A percentile compares a stretch with the other conserved stretches of the same genome.
These are phyloP conservation scores for Penicillium riverlandense DNA, from an alignment of 495 filamentous ascomycete genomes.

Conservation along the genomic window DNA sequence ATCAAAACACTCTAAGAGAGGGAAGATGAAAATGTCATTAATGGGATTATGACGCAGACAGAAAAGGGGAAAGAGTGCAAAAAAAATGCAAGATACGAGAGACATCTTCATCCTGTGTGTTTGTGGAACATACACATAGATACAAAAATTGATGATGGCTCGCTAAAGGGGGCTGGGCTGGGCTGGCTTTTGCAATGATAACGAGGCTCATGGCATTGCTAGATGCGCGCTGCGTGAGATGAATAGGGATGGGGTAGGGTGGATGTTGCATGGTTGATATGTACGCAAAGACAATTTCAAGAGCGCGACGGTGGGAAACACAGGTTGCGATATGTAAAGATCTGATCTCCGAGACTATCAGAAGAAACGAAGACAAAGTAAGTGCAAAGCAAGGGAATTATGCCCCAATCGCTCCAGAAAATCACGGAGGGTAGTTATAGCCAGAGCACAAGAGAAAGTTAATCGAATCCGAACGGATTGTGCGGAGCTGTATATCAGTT, in stretches of 20 bases:
- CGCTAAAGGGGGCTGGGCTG: conserved; percentile 7
- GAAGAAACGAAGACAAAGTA: conserved; percentile 7
- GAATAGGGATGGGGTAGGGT: too few relatives aligned
- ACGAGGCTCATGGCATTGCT: conserved; percentile 7
- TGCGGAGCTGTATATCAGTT: conserved; percentile 57
- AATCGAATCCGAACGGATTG: conserved; percentile 88
- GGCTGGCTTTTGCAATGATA: conserved; percentile 2
- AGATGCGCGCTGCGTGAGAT: conserved; percentile 4
- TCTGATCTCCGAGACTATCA: neutral
- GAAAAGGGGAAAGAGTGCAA: neutral
- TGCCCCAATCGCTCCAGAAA: neutral
- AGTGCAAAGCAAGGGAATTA: neutral
- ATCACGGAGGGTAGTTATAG: conserved; percentile 14
- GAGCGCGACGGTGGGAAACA: conserved; percentile 5
- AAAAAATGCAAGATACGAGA: conserved; percentile 6
- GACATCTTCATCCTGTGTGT: neutral
- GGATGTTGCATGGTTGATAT: conserved; percentile 8
- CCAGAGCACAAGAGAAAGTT: conserved; percentile 3
- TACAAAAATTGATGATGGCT: conserved; percentile 4
- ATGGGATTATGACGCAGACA: neutral
- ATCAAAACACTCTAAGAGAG: conserved; percentile 3
- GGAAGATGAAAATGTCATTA: too few relatives aligned
- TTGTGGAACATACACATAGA: too few relatives aligned
- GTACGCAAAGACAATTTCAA: conserved; percentile 15
- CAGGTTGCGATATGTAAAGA: conserved; percentile 10